phyloP scores from a whole-genome alignment of 2,329 filamentous ascomycete species.

The Neonectria coccinea region DNA sequence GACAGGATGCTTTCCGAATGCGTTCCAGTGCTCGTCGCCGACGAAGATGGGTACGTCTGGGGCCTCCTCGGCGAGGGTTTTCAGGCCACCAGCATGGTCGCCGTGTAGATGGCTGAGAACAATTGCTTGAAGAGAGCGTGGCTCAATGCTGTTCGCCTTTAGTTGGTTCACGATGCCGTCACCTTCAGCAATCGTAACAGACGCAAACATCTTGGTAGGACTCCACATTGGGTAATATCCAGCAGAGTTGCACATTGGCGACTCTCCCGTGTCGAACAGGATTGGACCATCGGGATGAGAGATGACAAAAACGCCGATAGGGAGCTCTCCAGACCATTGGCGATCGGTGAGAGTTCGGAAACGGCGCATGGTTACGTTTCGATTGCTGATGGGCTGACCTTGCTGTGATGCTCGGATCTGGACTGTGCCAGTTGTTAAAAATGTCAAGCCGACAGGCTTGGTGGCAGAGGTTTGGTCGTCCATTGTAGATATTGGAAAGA shows the following conservation, averaged over 20 bases:
- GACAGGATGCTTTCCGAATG: conserved; percentile 5
- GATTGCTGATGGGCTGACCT: conserved; percentile 2
- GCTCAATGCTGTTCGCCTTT: conserved; percentile 3
- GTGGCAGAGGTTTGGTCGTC: background rate
- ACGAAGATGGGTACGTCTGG: conserved; percentile 18
- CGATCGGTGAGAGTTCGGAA: conserved; percentile 18
- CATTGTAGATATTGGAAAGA: background rate
- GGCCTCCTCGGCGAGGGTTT: background rate
- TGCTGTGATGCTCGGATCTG: conserved; percentile 12
- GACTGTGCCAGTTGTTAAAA: conserved; percentile 10
- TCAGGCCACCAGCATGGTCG: conserved; percentile 19
- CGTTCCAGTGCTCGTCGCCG: conserved; percentile 15
- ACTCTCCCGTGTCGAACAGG: conserved; percentile 24
- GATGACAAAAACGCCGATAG: conserved; percentile 22
- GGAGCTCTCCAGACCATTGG: conserved; percentile 15
- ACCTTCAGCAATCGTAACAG: background rate
- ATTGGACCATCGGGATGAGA: conserved; percentile 15
- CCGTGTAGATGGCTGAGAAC: conserved; percentile 23
- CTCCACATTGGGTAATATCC: conserved; percentile 17
- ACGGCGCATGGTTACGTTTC: conserved; percentile 7
- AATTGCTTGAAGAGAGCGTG: conserved; percentile 17
- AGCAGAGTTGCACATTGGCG: conserved; percentile 16
- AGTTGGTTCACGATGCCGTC: conserved; percentile 21
- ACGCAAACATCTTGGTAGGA: background rate
- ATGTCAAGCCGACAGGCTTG: background rate